Base-by-base conservation (phyloP, 306 rosid species). In the Inga leiocalycina region DNA sequence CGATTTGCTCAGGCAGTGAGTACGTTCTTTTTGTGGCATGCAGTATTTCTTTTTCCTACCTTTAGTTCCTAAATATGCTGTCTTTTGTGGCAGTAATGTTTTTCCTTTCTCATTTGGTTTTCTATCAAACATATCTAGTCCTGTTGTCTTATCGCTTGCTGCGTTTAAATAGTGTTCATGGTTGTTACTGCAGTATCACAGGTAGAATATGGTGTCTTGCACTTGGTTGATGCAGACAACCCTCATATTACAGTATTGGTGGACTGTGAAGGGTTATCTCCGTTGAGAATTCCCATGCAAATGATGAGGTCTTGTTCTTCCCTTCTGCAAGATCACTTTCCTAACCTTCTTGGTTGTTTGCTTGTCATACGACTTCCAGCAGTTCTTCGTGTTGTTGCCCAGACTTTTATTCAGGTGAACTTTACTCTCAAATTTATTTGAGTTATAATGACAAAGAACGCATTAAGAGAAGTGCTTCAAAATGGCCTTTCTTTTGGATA, bases 261-360 rank as follows among this genome's bases (percentile, higher is more conserved):
- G 85, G 99, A 96, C 84, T 96, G 99, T 83, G 97, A 92, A 81
- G 98, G 99, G 79, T 85, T 96, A 82, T 86, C 99, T 85, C 95
- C 99, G 7, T 83, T 96, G 86, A 92, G 76, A 90, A 69, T 94
- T 83, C 99, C 99, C 71, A 92, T 94, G 97, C 90, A 96, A 81
- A 79, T 90, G 84, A 3, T 96, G 93, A 90, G 93, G 88, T 87
- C 91, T 43, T 96, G 98, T 87, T 92, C 97, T 71, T 79, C 97
- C 83, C 86, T 94, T 83, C 89, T 96, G 88, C 98, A 94, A 94
- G 97, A 94, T 87, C 94, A 96, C 89, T 94, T 94, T 80, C 99
- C 99, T 32, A 89, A 92, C 79, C 94, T 94, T 74, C 99, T 96
- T 82, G 97, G 99, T 77, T 91, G 94, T 87, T 90, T 96, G 90